These are phyloP conservation scores for Malania oleifera DNA, from an alignment of 164 flowering plant genomes.

Conservation along the genomic window DNA sequence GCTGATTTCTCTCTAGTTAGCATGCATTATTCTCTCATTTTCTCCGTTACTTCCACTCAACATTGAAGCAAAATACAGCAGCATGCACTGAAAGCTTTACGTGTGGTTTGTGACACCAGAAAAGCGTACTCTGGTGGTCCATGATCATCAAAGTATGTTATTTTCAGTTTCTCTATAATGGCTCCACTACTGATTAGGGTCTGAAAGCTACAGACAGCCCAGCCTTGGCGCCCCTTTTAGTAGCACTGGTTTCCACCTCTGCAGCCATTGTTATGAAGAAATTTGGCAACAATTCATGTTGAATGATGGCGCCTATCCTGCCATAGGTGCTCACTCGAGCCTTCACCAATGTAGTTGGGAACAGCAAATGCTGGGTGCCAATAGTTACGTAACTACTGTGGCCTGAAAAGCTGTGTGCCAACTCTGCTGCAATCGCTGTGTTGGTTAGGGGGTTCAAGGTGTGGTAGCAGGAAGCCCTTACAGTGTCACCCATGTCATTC, in stretches of 20 bases:
- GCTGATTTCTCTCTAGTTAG: no score
- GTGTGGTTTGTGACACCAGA: no score
- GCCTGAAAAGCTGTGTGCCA: neutral
- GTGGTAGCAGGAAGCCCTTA: neutral
- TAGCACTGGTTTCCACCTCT: slow-evolving; percentile 17
- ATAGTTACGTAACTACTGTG: neutral
- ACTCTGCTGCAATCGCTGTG: neutral
- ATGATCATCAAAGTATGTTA: no score
- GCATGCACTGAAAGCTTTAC: no score
- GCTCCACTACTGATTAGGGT: neutral
- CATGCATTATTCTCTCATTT: no score
- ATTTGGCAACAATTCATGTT: slow-evolving; percentile 14
- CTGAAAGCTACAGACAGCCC: slow-evolving; percentile 23
- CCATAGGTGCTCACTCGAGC: slow-evolving; percentile 18
- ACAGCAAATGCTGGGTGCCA: slow-evolving; percentile 19
- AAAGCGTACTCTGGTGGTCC: no score
- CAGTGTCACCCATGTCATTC: neutral
- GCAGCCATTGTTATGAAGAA: slow-evolving; percentile 10
- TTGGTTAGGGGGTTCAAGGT: neutral
- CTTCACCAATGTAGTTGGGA: slow-evolving; percentile 21
- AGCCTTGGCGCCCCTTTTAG: slow-evolving; percentile 7
- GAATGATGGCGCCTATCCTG: slow-evolving; percentile 13
- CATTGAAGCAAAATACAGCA: no score
- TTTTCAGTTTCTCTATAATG: no score
- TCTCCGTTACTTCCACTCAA: no score